These are phyloP conservation scores for Diaporthe ampelina DNA, from an alignment of 2,329 filamentous ascomycete species.

Conservation along the genomic window DNA sequence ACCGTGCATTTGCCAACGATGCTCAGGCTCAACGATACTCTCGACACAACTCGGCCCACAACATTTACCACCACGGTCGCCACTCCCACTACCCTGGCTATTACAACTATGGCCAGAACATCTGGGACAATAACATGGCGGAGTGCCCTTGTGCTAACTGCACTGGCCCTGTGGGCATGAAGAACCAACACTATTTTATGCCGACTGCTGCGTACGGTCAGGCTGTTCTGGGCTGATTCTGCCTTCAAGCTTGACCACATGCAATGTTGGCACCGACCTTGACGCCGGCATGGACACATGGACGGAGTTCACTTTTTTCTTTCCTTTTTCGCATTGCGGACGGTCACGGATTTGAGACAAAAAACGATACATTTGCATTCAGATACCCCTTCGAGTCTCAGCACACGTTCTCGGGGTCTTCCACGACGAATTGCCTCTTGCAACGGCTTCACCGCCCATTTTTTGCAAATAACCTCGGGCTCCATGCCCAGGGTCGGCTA, in stretches of 20 bases:
- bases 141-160: conserved; percentile 67
- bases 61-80: conserved; percentile 58
- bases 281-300: conserved; percentile 29
- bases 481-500: not conserved
- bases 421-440: conserved; percentile 6
- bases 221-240: conserved; percentile 64
- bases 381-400: conserved; percentile 41
- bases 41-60: conserved; percentile 52
- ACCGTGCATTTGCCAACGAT: conserved; percentile 52
- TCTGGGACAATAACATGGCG: conserved; percentile 65
- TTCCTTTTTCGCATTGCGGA: conserved; percentile 39
- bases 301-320: conserved; percentile 38
- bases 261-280: conserved; percentile 4
- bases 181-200: conserved; percentile 63
- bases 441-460: not conserved
- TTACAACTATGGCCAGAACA: conserved; percentile 61
- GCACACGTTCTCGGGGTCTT: conserved; percentile 33
- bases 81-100: conserved; percentile 57
- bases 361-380: conserved; percentile 42
- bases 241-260: not conserved
- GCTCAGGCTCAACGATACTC: conserved; percentile 60
- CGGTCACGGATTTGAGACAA: conserved; percentile 41
- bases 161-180: conserved; percentile 56
- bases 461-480: not conserved
- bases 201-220: conserved; percentile 63